These are phyloP conservation scores for Ormosia emarginata DNA, from an alignment of 306 rosid genomes.

Conservation along the genomic window DNA sequence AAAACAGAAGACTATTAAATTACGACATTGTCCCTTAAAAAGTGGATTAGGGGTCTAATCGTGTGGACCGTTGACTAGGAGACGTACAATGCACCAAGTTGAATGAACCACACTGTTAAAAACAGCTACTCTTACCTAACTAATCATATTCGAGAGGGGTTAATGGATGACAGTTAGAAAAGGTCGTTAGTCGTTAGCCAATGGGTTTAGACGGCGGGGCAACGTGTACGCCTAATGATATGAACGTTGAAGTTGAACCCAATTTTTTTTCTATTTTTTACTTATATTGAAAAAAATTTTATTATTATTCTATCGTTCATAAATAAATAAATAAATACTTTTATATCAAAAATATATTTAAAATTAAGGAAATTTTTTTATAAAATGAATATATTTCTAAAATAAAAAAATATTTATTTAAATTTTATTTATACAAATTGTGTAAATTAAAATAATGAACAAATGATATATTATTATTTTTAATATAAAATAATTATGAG, in stretches of 20 bases:
- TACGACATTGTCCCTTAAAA: background rate
- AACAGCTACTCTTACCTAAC: background rate
- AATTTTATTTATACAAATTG: no score
- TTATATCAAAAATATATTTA: background rate
- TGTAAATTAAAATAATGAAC: no score
- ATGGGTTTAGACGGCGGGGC: background rate
- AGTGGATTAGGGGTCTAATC: conserved; percentile 1
- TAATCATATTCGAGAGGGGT: background rate
- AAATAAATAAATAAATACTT: background rate
- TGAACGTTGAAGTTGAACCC: background rate
- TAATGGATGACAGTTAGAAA: conserved; percentile 27
- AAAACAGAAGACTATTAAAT: background rate
- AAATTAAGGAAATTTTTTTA: background rate
- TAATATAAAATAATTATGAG: no score
- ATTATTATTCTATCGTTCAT: background rate
- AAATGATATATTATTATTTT: no score
- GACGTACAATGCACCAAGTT: background rate
- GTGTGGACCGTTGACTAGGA: conserved; percentile 8
- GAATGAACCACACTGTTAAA: background rate
- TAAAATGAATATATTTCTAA: no score
- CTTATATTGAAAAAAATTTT: no score
- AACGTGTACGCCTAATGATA: background rate
- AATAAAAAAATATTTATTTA: no score
- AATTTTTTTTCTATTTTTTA: no score
- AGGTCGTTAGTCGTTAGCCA: conserved; percentile 21